Evolutionary conservation across 176 grass and related monocot genomes (phyloP), one percentile per base, ranked within the genome.

Genomic region (Phoenix roebelenii): DNA sequence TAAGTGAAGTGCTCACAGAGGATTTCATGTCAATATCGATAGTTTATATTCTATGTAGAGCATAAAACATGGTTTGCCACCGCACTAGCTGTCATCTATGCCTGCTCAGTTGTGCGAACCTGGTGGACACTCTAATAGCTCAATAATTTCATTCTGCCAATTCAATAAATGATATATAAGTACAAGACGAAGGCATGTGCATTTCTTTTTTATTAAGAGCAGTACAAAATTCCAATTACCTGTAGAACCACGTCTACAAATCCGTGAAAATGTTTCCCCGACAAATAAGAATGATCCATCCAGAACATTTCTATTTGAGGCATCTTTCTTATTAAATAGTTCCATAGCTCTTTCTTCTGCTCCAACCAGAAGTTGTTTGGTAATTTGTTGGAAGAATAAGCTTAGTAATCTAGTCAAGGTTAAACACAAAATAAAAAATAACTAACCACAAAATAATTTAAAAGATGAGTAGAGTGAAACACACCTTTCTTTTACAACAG

Each of bases 171-270:
- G 35, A 12, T 12, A 44, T 44, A 44, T 44, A 14, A 44, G 35
- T 44, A 44, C 35, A 44, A 44, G 35, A 44, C 14, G 35, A 44
- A 12, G 2, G 35, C 35, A 44, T 12, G 7, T 44, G 35, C 7
- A 12, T 44, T 12, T 14, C 35, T 44, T 12, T 44, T 44, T 44
- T 44, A 12, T 44, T 44, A 44, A 4, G 12, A 17, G 62, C 22
- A 18, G 16, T 51, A 51, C 23, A 7, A 16, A 25, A 14, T 66
- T 52, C 70, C 17, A 29, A 44, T 66, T 62, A 97, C 92, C 92
- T 57, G 75, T 78, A 66, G 87, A 91, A 58, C 92, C 87, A 80
- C 92, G 84, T 39, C 92, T 84, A 71, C 81, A 85, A 80, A 97
- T 72, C 76, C 78, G 81, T 59, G 92, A 91, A 82, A 97, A 77